Evolutionary conservation across 2,329 filamentous ascomycete genomes (phyloP).

Genomic region (Shiraia sp.): DNA sequence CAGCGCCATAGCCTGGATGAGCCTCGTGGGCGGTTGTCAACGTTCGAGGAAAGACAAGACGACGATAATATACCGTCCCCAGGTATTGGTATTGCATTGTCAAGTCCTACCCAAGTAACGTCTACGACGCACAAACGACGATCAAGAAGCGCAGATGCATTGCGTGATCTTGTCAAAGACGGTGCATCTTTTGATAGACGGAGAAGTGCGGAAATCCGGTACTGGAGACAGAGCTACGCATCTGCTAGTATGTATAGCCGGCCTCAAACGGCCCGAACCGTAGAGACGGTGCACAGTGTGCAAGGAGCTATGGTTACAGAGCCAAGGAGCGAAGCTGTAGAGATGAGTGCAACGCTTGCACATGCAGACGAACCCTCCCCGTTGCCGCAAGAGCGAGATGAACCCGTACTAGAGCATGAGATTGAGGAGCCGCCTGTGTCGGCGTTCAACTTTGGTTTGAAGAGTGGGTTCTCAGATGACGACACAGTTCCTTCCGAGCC

Average conservation of each 20-base stretch:
- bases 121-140: constrained; percentile 33
- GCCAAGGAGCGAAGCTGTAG: constrained; percentile 20
- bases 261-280: constrained; percentile 39
- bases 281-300: constrained; percentile 34
- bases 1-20: constrained; percentile 37
- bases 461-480: constrained; percentile 26
- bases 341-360: constrained; percentile 30
- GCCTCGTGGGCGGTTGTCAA: constrained; percentile 22
- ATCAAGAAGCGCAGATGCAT: constrained; percentile 44
- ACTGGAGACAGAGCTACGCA: constrained; percentile 41
- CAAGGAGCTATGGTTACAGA: constrained; percentile 25
- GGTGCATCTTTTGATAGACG: constrained; percentile 28
- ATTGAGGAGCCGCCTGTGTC: constrained; percentile 27
- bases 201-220: constrained; percentile 42
- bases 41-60: constrained; percentile 35
- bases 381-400: constrained; percentile 7
- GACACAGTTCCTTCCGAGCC: constrained; percentile 12
- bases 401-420: constrained; percentile 4
- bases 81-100: constrained; percentile 43
- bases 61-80: constrained; percentile 30
- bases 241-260: constrained; percentile 40
- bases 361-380: constrained; percentile 20
- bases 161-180: constrained; percentile 36
- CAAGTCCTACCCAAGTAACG: constrained; percentile 28
- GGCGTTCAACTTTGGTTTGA: constrained; percentile 45